Conservation (phyloP, 495 filamentous ascomycete genomes). For the Neurospora sp. region DNA sequence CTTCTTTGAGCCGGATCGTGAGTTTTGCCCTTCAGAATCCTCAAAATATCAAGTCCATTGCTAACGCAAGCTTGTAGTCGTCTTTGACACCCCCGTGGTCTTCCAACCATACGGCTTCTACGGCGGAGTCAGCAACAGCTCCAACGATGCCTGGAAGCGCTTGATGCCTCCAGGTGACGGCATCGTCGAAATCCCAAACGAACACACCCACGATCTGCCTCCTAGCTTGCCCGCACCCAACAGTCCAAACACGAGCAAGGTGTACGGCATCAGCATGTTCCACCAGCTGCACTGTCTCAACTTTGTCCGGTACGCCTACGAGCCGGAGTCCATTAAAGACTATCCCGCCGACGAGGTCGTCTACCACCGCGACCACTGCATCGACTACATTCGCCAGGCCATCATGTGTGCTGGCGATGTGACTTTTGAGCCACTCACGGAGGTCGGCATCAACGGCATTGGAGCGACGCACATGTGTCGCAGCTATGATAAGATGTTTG, state of each 20-base stretch:
- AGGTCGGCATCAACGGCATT: neutral
- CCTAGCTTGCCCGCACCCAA: neutral
- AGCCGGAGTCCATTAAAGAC: neutral
- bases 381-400: constrained; percentile 21
- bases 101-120: constrained; percentile 2
- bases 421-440: constrained; percentile 4
- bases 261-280: neutral
- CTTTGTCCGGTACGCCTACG: constrained; percentile 2
- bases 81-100: neutral
- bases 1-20: constrained; percentile 2
- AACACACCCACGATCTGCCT: neutral
- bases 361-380: constrained; percentile 19
- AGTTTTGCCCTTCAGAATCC: neutral
- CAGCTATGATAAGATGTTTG: constrained; percentile 1
- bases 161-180: constrained; percentile 2
- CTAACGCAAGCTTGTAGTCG: neutral
- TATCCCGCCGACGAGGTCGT: neutral
- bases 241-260: neutral
- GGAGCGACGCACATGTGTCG: constrained; percentile 3
- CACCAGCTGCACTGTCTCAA: neutral
- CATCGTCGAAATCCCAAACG: constrained; percentile 3
- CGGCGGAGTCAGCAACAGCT: neutral
- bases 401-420: constrained; percentile 25
- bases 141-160: constrained; percentile 3
- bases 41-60: neutral